Evolutionary conservation across 176 grass and related monocot species (phyloP).

Genomic region (Hordeum marinum): DNA sequence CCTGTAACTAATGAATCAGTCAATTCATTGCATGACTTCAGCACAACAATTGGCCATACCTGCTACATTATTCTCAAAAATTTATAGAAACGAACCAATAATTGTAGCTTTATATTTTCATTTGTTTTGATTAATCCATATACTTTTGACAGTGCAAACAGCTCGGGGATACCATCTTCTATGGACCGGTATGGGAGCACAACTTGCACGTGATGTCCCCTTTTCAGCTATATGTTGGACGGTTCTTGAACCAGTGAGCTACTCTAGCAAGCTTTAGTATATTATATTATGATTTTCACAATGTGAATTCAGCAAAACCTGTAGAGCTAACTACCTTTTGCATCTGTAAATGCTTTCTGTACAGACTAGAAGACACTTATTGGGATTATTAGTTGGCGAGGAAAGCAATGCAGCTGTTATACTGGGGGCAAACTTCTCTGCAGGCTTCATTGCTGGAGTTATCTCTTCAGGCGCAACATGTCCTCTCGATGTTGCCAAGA

Average conservation of each 20-base stretch:
- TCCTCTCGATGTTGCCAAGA: slow-evolving; percentile 95
- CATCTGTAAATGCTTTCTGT: slow-evolving; percentile 12
- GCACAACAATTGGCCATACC: background rate
- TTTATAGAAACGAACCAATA: background rate
- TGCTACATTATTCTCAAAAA: background rate
- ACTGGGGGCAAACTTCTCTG: slow-evolving; percentile 69
- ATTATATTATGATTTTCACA: slow-evolving; percentile 7
- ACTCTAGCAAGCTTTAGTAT: slow-evolving; percentile 11
- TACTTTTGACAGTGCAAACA: slow-evolving; percentile 24
- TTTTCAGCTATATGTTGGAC: slow-evolving; percentile 93
- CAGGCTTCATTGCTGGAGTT: slow-evolving; percentile 77
- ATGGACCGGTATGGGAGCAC: slow-evolving; percentile 93
- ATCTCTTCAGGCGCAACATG: slow-evolving; percentile 74
- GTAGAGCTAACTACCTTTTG: background rate
- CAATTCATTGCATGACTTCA: background rate
- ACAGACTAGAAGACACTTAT: slow-evolving; percentile 63
- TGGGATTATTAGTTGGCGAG: slow-evolving; percentile 47
- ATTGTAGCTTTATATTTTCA: background rate
- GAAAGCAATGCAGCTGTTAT: slow-evolving; percentile 48
- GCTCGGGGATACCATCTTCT: slow-evolving; percentile 65
- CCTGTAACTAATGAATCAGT: slow-evolving; percentile 4
- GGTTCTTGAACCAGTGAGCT: slow-evolving; percentile 85
- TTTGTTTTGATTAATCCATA: background rate
- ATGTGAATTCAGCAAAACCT: background rate
- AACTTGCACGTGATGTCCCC: slow-evolving; percentile 88